phyloP scores from a whole-genome alignment of 345 rosid species.

The Combretum micranthum region DNA sequence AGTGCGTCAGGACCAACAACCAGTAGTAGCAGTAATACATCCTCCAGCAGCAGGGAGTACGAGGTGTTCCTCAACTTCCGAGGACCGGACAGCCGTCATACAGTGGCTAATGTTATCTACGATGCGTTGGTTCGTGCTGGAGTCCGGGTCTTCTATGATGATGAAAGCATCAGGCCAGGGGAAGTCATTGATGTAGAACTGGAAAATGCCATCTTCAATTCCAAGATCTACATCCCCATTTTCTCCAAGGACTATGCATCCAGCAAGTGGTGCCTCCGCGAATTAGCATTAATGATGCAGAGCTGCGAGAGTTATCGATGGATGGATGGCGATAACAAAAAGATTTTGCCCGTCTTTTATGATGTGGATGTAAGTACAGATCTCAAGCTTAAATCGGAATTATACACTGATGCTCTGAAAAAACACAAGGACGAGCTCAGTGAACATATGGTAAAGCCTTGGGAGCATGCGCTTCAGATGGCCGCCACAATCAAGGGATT shows the following conservation, averaged over 20 bases:
- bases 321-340: background rate
- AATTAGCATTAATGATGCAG: background rate
- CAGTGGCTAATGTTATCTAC: background rate
- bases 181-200: background rate
- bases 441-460: no score
- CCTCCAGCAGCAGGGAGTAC: background rate
- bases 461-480: background rate
- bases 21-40: no score
- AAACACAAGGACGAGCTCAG: no score
- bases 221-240: background rate
- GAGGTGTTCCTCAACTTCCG: conserved; percentile 1
- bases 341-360: conserved; percentile 2
- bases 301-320: background rate
- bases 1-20: no score
- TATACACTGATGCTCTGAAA: no score
- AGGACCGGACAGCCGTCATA: background rate
- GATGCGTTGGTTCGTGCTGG: background rate
- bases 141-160: no score
- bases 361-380: background rate
- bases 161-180: background rate
- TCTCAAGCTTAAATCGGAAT: no score
- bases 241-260: background rate
- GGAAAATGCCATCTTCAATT: background rate
- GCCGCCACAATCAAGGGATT: background rate
- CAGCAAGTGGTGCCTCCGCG: background rate